Conservation (phyloP, 2,329 filamentous ascomycete species). For the Verticillium albo-atrum region DNA sequence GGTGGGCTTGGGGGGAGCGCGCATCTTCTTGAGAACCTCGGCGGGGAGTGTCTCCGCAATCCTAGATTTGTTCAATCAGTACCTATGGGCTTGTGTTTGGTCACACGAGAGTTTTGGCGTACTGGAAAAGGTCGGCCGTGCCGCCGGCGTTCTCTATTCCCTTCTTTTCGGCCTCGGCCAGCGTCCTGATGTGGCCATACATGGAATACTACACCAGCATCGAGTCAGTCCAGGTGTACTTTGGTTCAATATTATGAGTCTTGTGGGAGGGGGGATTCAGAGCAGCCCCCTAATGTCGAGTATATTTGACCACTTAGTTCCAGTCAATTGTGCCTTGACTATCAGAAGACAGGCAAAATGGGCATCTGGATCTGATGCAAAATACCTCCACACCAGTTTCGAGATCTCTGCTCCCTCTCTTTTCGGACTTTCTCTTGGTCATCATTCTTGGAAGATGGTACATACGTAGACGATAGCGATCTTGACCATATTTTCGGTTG, state of each 20-base stretch:
- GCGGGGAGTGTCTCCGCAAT: slow-evolving; percentile 80
- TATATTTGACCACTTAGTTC: no score
- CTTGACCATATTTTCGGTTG: slow-evolving; percentile 67
- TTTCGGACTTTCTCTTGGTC: neutral
- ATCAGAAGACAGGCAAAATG: no score
- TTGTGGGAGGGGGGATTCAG: no score
- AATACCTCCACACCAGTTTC: no score
- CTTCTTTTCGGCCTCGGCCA: slow-evolving; percentile 86
- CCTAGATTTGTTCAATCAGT: slow-evolving; percentile 34
- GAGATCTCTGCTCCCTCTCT: no score
- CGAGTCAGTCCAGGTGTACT: neutral
- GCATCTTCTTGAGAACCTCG: slow-evolving; percentile 85
- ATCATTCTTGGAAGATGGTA: slow-evolving; percentile 15
- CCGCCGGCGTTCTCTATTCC: slow-evolving; percentile 88
- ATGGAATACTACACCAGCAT: slow-evolving; percentile 67
- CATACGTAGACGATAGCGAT: slow-evolving; percentile 86
- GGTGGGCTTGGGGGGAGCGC: slow-evolving; percentile 72
- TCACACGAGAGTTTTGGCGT: slow-evolving; percentile 20
- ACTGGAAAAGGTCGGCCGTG: slow-evolving; percentile 77
- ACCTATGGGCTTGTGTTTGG: no score
- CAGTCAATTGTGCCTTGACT: no score
- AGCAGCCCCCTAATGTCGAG: no score
- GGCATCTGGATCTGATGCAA: no score
- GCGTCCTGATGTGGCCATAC: slow-evolving; percentile 82
- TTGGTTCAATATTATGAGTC: no score